phyloP scores from a whole-genome alignment of 257 asterid genomes.

The Nicotiana benthamiana region DNA sequence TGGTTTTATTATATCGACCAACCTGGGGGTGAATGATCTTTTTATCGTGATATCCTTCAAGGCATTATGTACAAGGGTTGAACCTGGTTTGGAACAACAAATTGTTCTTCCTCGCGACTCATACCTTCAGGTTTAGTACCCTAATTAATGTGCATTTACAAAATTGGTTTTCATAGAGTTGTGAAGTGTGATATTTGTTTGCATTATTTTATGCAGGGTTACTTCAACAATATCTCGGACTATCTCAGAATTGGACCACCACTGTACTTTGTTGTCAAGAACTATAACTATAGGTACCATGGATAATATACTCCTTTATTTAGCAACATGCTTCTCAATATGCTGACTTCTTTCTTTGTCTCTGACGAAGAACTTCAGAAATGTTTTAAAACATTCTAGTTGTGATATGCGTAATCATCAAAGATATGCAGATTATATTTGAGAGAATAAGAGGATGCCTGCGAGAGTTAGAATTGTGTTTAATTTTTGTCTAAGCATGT shows the following conservation, averaged over 20 bases:
- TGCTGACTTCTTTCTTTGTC: neutral
- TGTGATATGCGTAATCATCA: too few species aligned
- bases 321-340: neutral
- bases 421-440: too few species aligned
- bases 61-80: constrained; percentile 91
- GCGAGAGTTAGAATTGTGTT: too few species aligned
- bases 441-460: too few species aligned
- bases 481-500: too few species aligned
- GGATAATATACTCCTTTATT: neutral
- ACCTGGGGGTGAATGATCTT: constrained; percentile 1
- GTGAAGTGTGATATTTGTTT: constrained; percentile 11
- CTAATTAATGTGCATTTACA: constrained; percentile 9
- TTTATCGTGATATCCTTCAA: constrained; percentile 17
- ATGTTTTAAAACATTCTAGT: too few species aligned
- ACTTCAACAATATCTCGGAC: constrained; percentile 64
- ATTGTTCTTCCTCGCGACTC: constrained; percentile 98
- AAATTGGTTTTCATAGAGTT: neutral
- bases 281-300: constrained; percentile 78
- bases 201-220: constrained; percentile 53
- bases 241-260: constrained; percentile 97
- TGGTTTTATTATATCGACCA: constrained; percentile 1
- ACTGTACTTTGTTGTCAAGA: constrained; percentile 79
- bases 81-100: constrained; percentile 97
- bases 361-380: too few species aligned
- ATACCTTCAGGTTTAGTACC: constrained; percentile 74